Evolutionary conservation across 805 yeast species (phyloP), one percentile per base, ranked within the genome.

Genomic region (Teunomyces lycoperdinae): DNA sequence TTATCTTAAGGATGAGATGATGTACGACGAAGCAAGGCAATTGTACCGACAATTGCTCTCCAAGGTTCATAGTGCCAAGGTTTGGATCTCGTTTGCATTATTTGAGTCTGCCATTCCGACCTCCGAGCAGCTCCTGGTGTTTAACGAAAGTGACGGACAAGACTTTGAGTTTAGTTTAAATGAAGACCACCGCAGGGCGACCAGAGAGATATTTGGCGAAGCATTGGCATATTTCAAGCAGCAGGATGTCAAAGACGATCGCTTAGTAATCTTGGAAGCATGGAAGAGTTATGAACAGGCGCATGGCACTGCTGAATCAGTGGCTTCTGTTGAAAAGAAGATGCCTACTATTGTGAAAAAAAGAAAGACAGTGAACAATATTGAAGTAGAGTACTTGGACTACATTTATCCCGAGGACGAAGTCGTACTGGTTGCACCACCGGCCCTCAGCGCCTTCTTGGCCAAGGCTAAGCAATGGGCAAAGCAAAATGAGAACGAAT

Each of bases 21-120:
- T 80, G 46, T 87, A 78, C 55, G 74, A 67, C 1, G 65, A 67
- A 13, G 89, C 89, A 0, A 70, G 94, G 47, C 52, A 55, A 0
- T 55, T 84, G 1, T 82, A 76, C 55, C 71, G 75, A 42, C 58
- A 68, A 2, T 62, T 74, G 17, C 52, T 81, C 10, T 58, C 54
- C 4, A 41, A 57, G 24, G 64, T 70, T 4, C 58, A 60, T 8
- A 58, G 70, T 3, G 67, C 77, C 3, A 62, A 68, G 20, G 57
- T 69, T 2, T 86, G 94, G 89, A 76, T 86, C 10, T 73, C 82
- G 24, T 76, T 73, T 57, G 96, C 96, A 1, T 64, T 81, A 53
- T 85, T 87, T 62, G 96, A 89, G 61, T 69, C 85, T 2, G 71
- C 84, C 0, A 74, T 83, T 0, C 89, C 89, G 6, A 74, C 83